Percentiles rank a stretch among this genome's conserved stretches.
phyloP scores from a whole-genome alignment of 768 basidiomycete genomes.

The Atractiella rhizophila region DNA sequence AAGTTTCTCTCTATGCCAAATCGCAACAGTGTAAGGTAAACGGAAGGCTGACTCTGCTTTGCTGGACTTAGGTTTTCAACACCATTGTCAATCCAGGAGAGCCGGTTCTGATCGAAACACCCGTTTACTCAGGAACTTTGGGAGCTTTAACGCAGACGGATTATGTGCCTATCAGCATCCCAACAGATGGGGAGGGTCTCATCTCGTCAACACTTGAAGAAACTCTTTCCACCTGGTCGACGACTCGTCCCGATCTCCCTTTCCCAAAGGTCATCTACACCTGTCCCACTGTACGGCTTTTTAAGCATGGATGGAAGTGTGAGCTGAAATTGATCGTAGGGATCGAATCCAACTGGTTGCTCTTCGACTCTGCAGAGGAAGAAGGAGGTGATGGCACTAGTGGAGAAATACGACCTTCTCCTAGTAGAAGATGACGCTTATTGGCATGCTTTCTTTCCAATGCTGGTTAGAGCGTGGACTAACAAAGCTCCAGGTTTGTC shows the following conservation, averaged over 20 bases:
- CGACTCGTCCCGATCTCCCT: constrained; percentile 32
- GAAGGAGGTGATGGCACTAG: constrained; percentile 29
- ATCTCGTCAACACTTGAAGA: constrained; percentile 33
- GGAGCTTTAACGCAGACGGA: too few species aligned
- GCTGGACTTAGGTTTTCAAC: constrained; percentile 35
- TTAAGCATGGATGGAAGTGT: too few species aligned
- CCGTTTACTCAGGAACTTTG: constrained; percentile 31
- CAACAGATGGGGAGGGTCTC: constrained; percentile 50
- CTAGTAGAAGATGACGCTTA: constrained; percentile 48
- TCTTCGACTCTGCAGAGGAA: constrained; percentile 45
- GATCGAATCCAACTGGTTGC: constrained; percentile 64
- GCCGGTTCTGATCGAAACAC: constrained; percentile 52
- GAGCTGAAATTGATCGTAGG: too few species aligned
- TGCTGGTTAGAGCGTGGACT: not conserved
- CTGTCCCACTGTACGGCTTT: too few species aligned
- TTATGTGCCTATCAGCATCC: too few species aligned
- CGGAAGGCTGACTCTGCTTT: not conserved
- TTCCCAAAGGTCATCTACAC: constrained; percentile 61
- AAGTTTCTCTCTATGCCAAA: constrained; percentile 6
- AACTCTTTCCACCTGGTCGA: constrained; percentile 41
- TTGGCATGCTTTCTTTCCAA: too few species aligned
- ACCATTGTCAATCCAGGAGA: constrained; percentile 57
- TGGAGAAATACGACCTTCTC: constrained; percentile 45
- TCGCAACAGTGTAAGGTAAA: not conserved
- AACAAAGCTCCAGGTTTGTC: constrained; percentile 28